These are phyloP conservation scores for Epichloe baconii DNA, from an alignment of 2,329 filamentous ascomycete species.

Conservation along the genomic window DNA sequence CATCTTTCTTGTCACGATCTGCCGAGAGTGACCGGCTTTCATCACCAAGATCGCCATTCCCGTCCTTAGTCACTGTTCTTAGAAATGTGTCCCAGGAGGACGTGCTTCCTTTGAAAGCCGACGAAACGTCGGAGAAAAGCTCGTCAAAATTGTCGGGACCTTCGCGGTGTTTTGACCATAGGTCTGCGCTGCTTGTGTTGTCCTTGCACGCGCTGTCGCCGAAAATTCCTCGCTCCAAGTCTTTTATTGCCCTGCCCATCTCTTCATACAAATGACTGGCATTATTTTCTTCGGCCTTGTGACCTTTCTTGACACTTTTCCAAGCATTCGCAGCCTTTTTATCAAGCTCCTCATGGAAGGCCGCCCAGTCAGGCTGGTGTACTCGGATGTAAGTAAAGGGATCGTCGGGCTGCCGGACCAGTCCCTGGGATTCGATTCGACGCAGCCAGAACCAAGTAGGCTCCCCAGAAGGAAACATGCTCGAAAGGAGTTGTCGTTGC, in stretches of 20 bases:
- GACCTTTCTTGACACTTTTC: conserved; percentile 9
- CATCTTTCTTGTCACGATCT: conserved; percentile 17
- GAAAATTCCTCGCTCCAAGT: conserved; percentile 6
- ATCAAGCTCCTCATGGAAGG: conserved; percentile 19
- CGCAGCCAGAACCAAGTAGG: conserved; percentile 29
- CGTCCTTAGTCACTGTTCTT: conserved; percentile 19
- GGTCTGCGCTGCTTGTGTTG: background rate
- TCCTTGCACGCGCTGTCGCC: background rate
- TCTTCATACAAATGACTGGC: conserved; percentile 8
- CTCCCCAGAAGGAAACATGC: conserved; percentile 27
- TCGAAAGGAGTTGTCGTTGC: conserved; percentile 23
- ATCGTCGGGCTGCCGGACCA: conserved; percentile 21
- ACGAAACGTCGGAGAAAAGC: conserved; percentile 25
- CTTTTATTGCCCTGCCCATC: conserved; percentile 5
- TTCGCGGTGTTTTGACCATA: background rate
- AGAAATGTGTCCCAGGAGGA: conserved; percentile 28
- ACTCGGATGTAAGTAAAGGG: conserved; percentile 7
- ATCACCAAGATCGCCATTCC: conserved; percentile 3
- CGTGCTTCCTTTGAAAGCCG: conserved; percentile 23
- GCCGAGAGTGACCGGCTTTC: conserved; percentile 5
- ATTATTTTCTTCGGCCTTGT: conserved; percentile 6
- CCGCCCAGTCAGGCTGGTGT: conserved; percentile 14
- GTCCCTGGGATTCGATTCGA: conserved; percentile 23
- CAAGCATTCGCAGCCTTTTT: conserved; percentile 17
- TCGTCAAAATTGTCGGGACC: conserved; percentile 27